Base-by-base conservation (phyloP, 768 basidiomycete species). In the Boletus patriciae region DNA sequence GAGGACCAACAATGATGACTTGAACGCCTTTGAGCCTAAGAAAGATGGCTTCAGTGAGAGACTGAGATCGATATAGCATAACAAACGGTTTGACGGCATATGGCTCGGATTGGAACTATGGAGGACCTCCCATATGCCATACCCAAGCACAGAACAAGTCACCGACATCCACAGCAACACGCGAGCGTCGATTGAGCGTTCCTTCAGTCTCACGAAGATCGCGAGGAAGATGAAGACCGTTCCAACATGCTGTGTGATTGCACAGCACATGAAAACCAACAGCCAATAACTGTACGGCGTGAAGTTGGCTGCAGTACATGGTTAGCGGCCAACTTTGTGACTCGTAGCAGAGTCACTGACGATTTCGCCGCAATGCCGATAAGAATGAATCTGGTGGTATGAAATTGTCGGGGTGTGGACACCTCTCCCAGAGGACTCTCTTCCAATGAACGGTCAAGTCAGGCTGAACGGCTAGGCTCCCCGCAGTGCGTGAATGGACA, bases 1-100 rank as follows among this genome's bases (percentile, higher is more conserved):
- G 66, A 96, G 91, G 62, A 95, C 89, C 56, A 98, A 78, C 43
- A 98, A 79, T 8, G 89, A 88, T 4, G 92, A 91, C 67, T 91
- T 93, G 59, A 88, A 68, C 1, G 83, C 77, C 68, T 88, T 90
- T 41, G 88, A 79, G 60, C 84, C 90, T 92, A 64, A 27, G 25
- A 44, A 44, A 41, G 48, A 31, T 8, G 43, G 45, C 25, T 33
- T 72, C 52, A 62, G 59, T 27, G 25, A 50, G 55, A 29, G 49
- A 16, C 33, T 43, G 40, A 52, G 36, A 42, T 33, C 18, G 37
- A 37, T 41, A 37, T n/a, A 4, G 48, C 13, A 21, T 23, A 3
- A 72, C 72, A 15, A 46, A 75, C 74, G 68, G 50, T 62, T 65
- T 40, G 61, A 57, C 16, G 54, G 54, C 37, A 54, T 38, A 45